Evolutionary conservation across 2,329 filamentous ascomycete species (phyloP).

Genomic region (Venturia oleaginea): DNA sequence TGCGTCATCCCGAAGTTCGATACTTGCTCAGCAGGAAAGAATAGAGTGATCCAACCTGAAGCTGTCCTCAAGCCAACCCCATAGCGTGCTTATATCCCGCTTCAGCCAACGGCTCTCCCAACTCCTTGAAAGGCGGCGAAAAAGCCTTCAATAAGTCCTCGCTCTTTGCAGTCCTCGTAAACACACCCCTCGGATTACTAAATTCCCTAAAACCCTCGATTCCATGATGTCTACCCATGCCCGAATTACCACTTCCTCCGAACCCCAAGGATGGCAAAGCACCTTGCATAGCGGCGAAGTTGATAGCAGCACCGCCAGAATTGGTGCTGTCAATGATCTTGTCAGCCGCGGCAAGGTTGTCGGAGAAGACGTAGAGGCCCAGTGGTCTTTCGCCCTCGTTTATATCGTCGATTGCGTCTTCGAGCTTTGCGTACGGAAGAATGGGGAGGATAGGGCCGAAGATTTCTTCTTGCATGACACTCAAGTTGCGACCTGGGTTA

Average conservation of each 20-base stretch:
- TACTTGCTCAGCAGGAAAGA: too few species aligned
- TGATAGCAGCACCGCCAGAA: constrained; percentile 13
- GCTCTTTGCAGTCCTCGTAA: background rate
- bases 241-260: constrained; percentile 10
- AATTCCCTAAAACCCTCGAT: constrained; percentile 13
- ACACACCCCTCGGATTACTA: constrained; percentile 10
- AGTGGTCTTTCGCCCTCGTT: constrained; percentile 13
- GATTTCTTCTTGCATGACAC: constrained; percentile 13
- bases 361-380: constrained; percentile 13
- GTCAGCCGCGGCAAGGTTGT: constrained; percentile 6
- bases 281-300: constrained; percentile 12
- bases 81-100: constrained; percentile 13
- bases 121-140: constrained; percentile 1
- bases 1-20: too few species aligned
- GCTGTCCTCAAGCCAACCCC: background rate
- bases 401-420: constrained; percentile 11
- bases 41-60: too few species aligned
- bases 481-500: constrained; percentile 2
- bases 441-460: constrained; percentile 12
- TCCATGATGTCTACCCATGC: constrained; percentile 12
- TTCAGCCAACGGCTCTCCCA: constrained; percentile 11
- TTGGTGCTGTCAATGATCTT: constrained; percentile 13
- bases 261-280: constrained; percentile 12
- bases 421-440: constrained; percentile 7
- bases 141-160: constrained; percentile 9